Conservation (phyloP, 192 early-diverging fungal species). For the Dimargaris xerosporica region DNA sequence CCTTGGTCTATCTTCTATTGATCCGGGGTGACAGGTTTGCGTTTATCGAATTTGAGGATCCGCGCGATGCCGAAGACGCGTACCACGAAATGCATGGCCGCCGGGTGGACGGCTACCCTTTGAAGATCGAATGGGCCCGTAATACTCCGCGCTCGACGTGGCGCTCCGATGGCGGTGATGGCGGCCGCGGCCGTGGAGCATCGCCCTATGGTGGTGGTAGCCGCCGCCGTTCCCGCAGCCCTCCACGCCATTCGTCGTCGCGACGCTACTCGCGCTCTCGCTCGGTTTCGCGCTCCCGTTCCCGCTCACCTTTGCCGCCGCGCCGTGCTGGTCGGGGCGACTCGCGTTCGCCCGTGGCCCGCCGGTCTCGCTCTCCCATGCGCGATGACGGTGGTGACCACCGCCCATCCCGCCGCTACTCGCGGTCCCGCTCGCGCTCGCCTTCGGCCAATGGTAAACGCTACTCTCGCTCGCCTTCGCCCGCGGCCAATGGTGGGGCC, state of each 20-base stretch:
- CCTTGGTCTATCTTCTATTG: no score
- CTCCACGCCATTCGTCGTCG: slow-evolving; percentile 16
- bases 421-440: slow-evolving; percentile 8
- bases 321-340: neutral
- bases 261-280: slow-evolving; percentile 17
- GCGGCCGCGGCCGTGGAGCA: slow-evolving; percentile 17
- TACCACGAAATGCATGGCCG: slow-evolving; percentile 81
- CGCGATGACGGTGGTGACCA: slow-evolving; percentile 13
- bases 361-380: slow-evolving; percentile 13
- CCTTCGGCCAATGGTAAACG: slow-evolving; percentile 1
- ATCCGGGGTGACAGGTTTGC: no score
- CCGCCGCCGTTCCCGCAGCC: slow-evolving; percentile 14
- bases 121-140: slow-evolving; percentile 87
- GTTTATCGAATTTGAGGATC: slow-evolving; percentile 90
- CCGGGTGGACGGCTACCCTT: slow-evolving; percentile 57
- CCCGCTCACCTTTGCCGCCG: no score
- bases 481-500: slow-evolving; percentile 11
- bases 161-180: slow-evolving; percentile 52
- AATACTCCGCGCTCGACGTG: slow-evolving; percentile 63
- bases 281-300: slow-evolving; percentile 14
- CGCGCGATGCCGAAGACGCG: slow-evolving; percentile 83
- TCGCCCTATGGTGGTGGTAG: no score
- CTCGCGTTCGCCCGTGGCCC: slow-evolving; percentile 12
- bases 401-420: slow-evolving; percentile 11
- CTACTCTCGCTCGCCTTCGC: slow-evolving; percentile 15